These are phyloP conservation scores for Starmera stellimalicola DNA, from an alignment of 1,139 yeast genomes.

Conservation along the genomic window DNA sequence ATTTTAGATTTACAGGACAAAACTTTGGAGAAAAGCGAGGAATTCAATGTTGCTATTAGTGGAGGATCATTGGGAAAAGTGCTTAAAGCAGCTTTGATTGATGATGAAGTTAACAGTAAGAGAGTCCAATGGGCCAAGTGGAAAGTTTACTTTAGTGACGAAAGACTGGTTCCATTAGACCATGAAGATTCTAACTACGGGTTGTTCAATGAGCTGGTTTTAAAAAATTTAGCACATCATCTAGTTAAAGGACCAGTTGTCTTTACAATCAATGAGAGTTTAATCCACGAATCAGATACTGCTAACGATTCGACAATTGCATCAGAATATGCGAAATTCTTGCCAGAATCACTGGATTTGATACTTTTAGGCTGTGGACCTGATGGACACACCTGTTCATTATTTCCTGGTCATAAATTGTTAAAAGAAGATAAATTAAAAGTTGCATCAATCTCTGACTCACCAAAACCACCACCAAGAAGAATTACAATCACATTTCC, in stretches of 20 bases:
- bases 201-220: constrained; percentile 66
- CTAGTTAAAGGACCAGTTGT: constrained; percentile 48
- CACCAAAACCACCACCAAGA: constrained; percentile 89
- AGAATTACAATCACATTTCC: constrained; percentile 92
- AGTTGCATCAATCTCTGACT: constrained; percentile 84
- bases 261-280: constrained; percentile 69
- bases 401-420: constrained; percentile 68
- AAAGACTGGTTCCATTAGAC: constrained; percentile 83
- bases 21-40: constrained; percentile 30
- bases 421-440: constrained; percentile 77
- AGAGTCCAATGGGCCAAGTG: constrained; percentile 79
- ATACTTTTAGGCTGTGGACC: constrained; percentile 95
- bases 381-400: constrained; percentile 95
- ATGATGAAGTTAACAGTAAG: constrained; percentile 35
- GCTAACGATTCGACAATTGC: constrained; percentile 58
- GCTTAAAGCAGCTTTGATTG: constrained; percentile 60
- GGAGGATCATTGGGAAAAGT: constrained; percentile 87
- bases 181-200: constrained; percentile 88
- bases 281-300: constrained; percentile 54
- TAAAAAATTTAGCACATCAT: constrained; percentile 39
- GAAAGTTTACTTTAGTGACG: constrained; percentile 96
- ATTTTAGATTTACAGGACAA: constrained; percentile 45
- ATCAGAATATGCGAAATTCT: constrained; percentile 68
- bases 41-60: constrained; percentile 70
- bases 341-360: constrained; percentile 77